Conservation (phyloP, 225 moss, liverwort and hornwort genomes). For the Physcomitrellopsis africana region DNA sequence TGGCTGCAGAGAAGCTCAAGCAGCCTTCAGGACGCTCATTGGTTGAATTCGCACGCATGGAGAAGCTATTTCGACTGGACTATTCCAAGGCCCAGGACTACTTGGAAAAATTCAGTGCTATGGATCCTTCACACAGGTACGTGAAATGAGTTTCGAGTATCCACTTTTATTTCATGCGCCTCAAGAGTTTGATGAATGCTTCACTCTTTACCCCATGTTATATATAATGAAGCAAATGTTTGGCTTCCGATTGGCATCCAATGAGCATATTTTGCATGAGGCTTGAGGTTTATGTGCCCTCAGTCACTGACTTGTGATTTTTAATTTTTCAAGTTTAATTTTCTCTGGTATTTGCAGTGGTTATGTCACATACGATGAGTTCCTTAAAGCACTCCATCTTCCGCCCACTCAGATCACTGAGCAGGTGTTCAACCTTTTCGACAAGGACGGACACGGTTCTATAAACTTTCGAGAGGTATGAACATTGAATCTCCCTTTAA, state of each 20-base stretch:
- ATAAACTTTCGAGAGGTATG: slow-evolving; percentile 69
- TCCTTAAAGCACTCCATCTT: slow-evolving; percentile 55
- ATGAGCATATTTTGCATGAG: background rate
- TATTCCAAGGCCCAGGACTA: slow-evolving; percentile 52
- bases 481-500: background rate
- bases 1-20: slow-evolving; percentile 56
- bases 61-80: slow-evolving; percentile 64
- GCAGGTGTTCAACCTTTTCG: slow-evolving; percentile 67
- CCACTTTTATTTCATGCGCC: slow-evolving; percentile 3
- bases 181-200: background rate
- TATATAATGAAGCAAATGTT: background rate
- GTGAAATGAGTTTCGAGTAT: background rate
- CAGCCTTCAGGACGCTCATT: slow-evolving; percentile 52
- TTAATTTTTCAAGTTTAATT: background rate
- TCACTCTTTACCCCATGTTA: background rate
- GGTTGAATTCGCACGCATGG: slow-evolving; percentile 63
- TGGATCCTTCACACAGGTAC: slow-evolving; percentile 62
- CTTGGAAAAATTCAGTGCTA: slow-evolving; percentile 57
- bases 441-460: slow-evolving; percentile 55
- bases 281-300: background rate
- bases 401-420: slow-evolving; percentile 49
- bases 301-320: slow-evolving; percentile 4
- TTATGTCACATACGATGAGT: slow-evolving; percentile 57
- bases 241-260: slow-evolving; percentile 9
- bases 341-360: slow-evolving; percentile 50